Percentiles rank a stretch among this genome's conserved stretches.
phyloP scores from a whole-genome alignment of 164 flowering plant genomes.

The Chimonanthus praecox region DNA sequence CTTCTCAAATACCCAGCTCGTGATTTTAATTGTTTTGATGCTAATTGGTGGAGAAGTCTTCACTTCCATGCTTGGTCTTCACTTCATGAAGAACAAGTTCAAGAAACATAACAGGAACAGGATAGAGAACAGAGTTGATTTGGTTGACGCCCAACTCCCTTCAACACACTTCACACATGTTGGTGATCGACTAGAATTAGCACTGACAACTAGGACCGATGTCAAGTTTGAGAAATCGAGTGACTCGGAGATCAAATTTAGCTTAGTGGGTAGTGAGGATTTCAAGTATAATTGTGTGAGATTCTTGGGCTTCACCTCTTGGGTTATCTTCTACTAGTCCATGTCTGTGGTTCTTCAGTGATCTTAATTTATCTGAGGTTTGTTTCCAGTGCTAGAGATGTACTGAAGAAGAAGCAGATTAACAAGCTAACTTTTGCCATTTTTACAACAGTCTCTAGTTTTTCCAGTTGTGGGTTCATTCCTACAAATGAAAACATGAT shows the following conservation, averaged over 20 bases:
- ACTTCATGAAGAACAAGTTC: conserved; percentile 17
- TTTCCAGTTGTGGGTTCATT: conserved; percentile 59
- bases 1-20: conserved; percentile 63
- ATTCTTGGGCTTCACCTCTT: conserved; percentile 32
- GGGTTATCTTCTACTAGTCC: conserved; percentile 32
- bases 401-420: conserved; percentile 42
- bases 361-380: conserved; percentile 28
- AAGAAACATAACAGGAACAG: not conserved
- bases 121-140: not conserved
- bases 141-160: not conserved
- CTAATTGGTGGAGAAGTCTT: conserved; percentile 74
- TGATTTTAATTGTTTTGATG: conserved; percentile 63
- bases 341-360: conserved; percentile 24
- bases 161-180: not conserved
- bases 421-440: conserved; percentile 31
- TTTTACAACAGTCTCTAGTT: conserved; percentile 49
- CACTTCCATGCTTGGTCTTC: conserved; percentile 46
- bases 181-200: conserved; percentile 9
- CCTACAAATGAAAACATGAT: conserved; percentile 89
- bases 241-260: not conserved
- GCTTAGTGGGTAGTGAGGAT: not conserved
- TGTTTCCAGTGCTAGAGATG: conserved; percentile 36
- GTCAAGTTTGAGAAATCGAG: not conserved
- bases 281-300: conserved; percentile 27
- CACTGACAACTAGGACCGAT: not conserved